phyloP scores from a whole-genome alignment of 805 yeast genomes.

The Schwanniomyces vanrijiae region DNA sequence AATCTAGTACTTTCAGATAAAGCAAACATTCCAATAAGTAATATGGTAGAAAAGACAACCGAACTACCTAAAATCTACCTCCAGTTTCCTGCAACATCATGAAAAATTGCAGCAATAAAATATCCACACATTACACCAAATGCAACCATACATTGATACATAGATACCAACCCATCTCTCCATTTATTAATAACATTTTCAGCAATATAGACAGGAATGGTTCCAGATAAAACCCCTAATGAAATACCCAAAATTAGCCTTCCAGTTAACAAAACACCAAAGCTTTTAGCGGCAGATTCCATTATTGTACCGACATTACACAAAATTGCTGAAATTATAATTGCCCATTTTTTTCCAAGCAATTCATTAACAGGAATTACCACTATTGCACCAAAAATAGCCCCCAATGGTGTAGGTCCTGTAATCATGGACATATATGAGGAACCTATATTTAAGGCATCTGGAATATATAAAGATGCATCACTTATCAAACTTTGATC shows the following conservation, averaged over 20 bases:
- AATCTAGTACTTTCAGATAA: not conserved
- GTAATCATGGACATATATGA: not conserved
- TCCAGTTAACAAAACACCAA: not conserved
- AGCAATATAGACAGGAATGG: not conserved
- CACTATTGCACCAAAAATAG: not conserved
- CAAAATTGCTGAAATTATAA: not conserved
- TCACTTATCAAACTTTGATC: not conserved
- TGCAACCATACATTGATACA: not conserved
- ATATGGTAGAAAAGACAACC: not conserved
- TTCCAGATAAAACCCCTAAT: not conserved
- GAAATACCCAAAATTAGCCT: not conserved
- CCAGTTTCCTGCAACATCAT: not conserved
- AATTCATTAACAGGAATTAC: not conserved
- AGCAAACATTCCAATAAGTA: not conserved
- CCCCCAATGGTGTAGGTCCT: not conserved
- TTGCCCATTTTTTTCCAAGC: not conserved
- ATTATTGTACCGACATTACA: not conserved
- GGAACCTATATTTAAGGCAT: not conserved
- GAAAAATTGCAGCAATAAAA: not conserved
- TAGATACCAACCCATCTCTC: not conserved
- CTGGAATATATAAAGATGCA: not conserved
- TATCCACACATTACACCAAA: not conserved
- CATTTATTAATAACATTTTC: not conserved
- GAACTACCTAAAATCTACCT: not conserved
- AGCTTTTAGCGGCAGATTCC: not conserved